Base-by-base conservation (phyloP, 1,139 yeast species). In the Lodderomyces theae region DNA sequence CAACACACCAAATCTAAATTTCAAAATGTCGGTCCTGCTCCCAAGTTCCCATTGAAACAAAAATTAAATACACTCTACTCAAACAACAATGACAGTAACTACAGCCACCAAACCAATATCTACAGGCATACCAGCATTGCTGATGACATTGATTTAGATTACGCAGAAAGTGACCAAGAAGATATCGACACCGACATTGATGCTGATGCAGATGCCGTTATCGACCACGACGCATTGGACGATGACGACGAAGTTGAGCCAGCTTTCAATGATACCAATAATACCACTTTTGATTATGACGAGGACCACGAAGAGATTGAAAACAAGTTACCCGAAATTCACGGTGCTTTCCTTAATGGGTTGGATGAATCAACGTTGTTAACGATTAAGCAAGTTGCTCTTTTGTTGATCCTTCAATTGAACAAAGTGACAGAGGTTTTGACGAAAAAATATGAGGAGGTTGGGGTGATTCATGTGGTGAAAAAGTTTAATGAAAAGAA, bases 381-480 rank as follows among this genome's bases (percentile, higher is more conserved):
- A 29, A 60, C 62, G 37, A 60, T 80, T 12, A 63, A 77, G 44
- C 68, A 68, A 44, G 58, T 77, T 22, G 63, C 77, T 3, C 50
- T 77, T 19, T 61, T 76, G 63, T 60, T 80, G 43, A 57, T 76
- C 35, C 61, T 69, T 40, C 72, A 74, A 32, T 63, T 79, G 35
- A 54, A 68, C 39, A 64, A 66, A 41, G 74, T 77, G 23, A 75
- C 84, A 3, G 82, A 79, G 42, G 81, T 79, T 3, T 60, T 80
- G 34, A 60, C 73, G 24, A 75, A 74, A 47, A 80, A 80, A 54
- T 77, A 79, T 52, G 69, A 74, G 41, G 57, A 52, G 8, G 56
- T 69, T 34, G 76, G 77, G 2, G 76, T 69, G 7, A 61, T 67
- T 28, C 73, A 66, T 39, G 70, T 69, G 4, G 52, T 67, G 21